phyloP scores from a whole-genome alignment of 2,329 filamentous ascomycete species.

The Macrophomina tecta region DNA sequence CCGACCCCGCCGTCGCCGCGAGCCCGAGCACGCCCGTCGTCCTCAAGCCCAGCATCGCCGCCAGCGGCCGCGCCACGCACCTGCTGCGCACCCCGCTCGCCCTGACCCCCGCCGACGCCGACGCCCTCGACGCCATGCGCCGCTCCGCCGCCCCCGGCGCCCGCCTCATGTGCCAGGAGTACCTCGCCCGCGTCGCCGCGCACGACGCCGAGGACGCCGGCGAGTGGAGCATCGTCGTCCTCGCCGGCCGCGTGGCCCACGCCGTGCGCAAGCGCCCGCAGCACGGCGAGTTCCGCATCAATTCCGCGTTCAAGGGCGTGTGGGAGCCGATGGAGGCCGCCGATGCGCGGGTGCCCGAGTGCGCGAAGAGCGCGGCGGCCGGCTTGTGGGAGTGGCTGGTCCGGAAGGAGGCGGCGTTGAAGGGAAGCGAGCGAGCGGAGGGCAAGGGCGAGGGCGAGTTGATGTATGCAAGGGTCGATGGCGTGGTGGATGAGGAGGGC shows the following conservation, averaged over 20 bases:
- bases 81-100: constrained; percentile 4
- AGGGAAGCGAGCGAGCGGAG: not conserved
- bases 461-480: constrained; percentile 27
- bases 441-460: not conserved
- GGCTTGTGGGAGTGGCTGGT: constrained; percentile 23
- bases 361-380: constrained; percentile 6
- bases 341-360: constrained; percentile 17
- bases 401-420: constrained; percentile 18
- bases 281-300: constrained; percentile 22
- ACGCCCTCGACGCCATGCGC: not conserved
- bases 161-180: constrained; percentile 23
- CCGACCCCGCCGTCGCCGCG: not conserved
- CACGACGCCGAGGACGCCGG: constrained; percentile 6
- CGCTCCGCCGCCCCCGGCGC: not conserved
- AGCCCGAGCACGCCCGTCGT: not conserved
- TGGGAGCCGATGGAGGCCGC: constrained; percentile 16
- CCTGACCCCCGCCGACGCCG: constrained; percentile 10
- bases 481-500: constrained; percentile 17
- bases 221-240: constrained; percentile 25
- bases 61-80: constrained; percentile 14
- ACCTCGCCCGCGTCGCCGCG: constrained; percentile 3
- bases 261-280: constrained; percentile 23
- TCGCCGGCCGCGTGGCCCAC: constrained; percentile 4
- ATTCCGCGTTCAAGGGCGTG: constrained; percentile 18
- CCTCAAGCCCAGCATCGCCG: constrained; percentile 26